A percentile compares a stretch with the other conserved stretches of the same genome.
These are phyloP conservation scores for Chenopodium berlandieri DNA, from an alignment of 148 eudicot species.

Conservation along the genomic window DNA sequence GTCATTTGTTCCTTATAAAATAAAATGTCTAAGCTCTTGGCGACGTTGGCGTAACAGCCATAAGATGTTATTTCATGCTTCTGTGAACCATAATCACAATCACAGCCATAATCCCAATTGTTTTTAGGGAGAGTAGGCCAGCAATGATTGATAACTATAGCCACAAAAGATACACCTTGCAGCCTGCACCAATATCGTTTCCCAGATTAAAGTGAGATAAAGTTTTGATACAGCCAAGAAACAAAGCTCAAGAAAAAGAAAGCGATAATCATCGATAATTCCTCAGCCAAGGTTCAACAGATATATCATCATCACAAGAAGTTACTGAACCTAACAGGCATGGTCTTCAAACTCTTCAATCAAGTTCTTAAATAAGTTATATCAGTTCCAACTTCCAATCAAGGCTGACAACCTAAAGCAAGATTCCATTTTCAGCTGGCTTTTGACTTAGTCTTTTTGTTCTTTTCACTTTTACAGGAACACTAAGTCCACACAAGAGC, in stretches of 20 bases:
- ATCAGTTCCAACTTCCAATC: background rate
- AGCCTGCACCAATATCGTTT: constrained; percentile 45
- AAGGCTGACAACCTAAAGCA: too few species aligned
- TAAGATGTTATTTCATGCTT: background rate
- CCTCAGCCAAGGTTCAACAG: background rate
- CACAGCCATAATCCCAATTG: too few species aligned
- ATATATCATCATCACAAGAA: background rate
- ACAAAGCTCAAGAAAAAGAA: background rate
- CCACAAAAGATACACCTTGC: constrained; percentile 58
- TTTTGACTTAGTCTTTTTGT: background rate
- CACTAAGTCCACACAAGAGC: background rate
- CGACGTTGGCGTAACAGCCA: background rate
- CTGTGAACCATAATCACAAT: background rate
- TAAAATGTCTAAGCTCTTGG: background rate
- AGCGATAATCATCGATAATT: background rate
- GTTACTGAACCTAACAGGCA: too few species aligned
- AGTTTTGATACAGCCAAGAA: background rate
- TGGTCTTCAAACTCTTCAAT: background rate
- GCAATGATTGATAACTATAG: constrained; percentile 57
- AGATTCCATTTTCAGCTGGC: background rate
- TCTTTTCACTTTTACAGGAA: background rate
- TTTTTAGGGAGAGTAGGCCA: constrained; percentile 65
- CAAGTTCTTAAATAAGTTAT: background rate
- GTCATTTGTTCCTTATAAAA: background rate
- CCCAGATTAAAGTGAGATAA: background rate